Evolutionary conservation across 2,329 filamentous ascomycete genomes (phyloP).

Genomic region (Nemania sp.): DNA sequence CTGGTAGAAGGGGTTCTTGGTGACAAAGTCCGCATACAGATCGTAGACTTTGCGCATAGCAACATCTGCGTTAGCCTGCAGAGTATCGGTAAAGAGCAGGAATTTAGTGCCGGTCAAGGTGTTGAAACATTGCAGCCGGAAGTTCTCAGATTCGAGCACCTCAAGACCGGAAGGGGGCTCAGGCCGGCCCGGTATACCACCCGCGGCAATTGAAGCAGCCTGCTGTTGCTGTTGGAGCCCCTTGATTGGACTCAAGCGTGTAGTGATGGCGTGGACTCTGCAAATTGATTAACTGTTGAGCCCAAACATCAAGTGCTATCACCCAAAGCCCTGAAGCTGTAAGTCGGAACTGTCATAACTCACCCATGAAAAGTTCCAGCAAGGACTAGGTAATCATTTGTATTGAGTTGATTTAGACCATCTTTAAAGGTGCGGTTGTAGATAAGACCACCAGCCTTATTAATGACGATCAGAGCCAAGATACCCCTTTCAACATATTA

Average conservation of each 20-base stretch:
- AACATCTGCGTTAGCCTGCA: constrained; percentile 87
- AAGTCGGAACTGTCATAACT: constrained; percentile 42
- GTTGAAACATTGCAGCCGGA: constrained; percentile 95
- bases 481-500: constrained; percentile 75
- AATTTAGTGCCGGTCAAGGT: constrained; percentile 97
- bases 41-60: constrained; percentile 91
- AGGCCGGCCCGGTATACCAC: constrained; percentile 60
- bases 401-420: constrained; percentile 85
- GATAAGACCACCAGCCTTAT: constrained; percentile 96
- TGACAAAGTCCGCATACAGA: constrained; percentile 95
- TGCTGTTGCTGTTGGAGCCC: constrained; percentile 51
- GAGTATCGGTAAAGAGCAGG: constrained; percentile 89
- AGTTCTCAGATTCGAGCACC: constrained; percentile 92
- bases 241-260: constrained; percentile 70
- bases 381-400: constrained; percentile 96
- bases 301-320: background rate
- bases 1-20: constrained; percentile 99
- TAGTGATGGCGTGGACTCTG: constrained; percentile 77
- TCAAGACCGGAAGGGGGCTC: constrained; percentile 84
- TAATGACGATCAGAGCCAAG: constrained; percentile 96
- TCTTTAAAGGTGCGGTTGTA: constrained; percentile 96
- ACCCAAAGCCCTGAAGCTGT: background rate
- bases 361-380: constrained; percentile 98
- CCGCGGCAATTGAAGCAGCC: constrained; percentile 37
- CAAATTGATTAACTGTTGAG: constrained; percentile 34